Percentiles rank a stretch among this genome's conserved stretches.
Conservation (phyloP, 148 eudicot genomes). For the Silene uniflora region DNA sequence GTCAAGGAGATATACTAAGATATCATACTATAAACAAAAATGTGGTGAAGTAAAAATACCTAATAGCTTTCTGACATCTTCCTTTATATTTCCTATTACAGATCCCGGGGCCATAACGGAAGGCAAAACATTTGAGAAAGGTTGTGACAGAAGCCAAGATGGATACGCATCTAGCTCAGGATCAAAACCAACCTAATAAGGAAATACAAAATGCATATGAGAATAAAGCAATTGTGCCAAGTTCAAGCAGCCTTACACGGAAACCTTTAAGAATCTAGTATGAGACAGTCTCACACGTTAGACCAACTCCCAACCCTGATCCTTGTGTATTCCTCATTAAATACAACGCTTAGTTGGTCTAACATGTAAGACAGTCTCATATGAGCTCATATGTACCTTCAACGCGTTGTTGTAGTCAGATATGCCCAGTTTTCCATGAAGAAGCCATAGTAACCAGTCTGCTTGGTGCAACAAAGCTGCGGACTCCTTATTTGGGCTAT, state of each 20-base stretch:
- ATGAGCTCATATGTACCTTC: constrained; percentile 41
- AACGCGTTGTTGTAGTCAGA: constrained; percentile 96
- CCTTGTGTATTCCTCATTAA: background rate
- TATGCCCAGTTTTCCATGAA: constrained; percentile 90
- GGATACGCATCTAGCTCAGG: constrained; percentile 87
- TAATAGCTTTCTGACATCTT: constrained; percentile 47
- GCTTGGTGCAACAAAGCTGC: constrained; percentile 86
- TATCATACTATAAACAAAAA: background rate
- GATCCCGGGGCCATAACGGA: constrained; percentile 78
- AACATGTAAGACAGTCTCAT: background rate
- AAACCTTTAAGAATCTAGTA: constrained; percentile 47
- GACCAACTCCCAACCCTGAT: background rate
- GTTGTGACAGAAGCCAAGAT: constrained; percentile 76
- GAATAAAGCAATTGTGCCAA: background rate
- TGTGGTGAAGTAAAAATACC: constrained; percentile 39
- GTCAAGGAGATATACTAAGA: too few species aligned
- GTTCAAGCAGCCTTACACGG: too few species aligned
- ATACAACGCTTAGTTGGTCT: background rate
- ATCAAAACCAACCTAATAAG: constrained; percentile 80
- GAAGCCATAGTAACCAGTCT: constrained; percentile 94
- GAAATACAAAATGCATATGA: background rate
- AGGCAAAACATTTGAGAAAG: constrained; percentile 68
- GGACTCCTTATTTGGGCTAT: constrained; percentile 43
- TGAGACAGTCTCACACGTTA: background rate
- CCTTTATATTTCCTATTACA: constrained; percentile 54